Conservation (phyloP, 257 asterid genomes). For the Leonotis leonurus region DNA sequence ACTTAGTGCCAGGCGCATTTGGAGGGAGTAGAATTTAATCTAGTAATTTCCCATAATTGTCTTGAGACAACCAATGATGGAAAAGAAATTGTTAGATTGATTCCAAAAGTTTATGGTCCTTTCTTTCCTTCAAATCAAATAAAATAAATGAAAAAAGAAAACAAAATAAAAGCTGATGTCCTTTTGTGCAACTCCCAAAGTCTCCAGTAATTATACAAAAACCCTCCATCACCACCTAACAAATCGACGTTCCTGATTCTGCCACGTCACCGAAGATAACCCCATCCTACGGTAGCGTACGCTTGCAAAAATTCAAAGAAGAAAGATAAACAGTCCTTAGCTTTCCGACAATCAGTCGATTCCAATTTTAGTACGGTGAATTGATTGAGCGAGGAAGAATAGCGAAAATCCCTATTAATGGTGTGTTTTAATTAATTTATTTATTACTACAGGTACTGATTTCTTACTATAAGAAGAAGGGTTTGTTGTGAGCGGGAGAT, state of each 20-base stretch:
- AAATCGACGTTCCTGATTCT: neutral
- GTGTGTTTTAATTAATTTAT: too few relatives aligned
- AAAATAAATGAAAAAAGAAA: too few relatives aligned
- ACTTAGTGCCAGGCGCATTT: too few relatives aligned
- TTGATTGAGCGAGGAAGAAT: too few relatives aligned
- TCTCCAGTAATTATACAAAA: too few relatives aligned
- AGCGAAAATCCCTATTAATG: too few relatives aligned
- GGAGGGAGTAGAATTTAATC: too few relatives aligned
- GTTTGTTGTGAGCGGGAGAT: neutral
- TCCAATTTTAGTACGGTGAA: too few relatives aligned
- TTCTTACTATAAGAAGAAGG: neutral
- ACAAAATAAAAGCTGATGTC: conserved; percentile 19
- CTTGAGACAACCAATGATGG: too few relatives aligned
- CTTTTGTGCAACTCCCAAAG: too few relatives aligned
- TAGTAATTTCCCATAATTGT: too few relatives aligned
- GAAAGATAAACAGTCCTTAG: neutral
- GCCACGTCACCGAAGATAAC: neutral
- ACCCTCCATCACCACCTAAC: too few relatives aligned
- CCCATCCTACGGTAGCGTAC: neutral
- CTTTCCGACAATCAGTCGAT: neutral
- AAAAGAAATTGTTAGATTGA: neutral
- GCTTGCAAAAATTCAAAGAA: neutral
- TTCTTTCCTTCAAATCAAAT: neutral
- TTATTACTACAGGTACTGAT: neutral
- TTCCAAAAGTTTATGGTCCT: conserved; percentile 25